These are phyloP conservation scores for Crucihimalaya himalaica DNA, from an alignment of 345 rosid genomes.

Conservation along the genomic window DNA sequence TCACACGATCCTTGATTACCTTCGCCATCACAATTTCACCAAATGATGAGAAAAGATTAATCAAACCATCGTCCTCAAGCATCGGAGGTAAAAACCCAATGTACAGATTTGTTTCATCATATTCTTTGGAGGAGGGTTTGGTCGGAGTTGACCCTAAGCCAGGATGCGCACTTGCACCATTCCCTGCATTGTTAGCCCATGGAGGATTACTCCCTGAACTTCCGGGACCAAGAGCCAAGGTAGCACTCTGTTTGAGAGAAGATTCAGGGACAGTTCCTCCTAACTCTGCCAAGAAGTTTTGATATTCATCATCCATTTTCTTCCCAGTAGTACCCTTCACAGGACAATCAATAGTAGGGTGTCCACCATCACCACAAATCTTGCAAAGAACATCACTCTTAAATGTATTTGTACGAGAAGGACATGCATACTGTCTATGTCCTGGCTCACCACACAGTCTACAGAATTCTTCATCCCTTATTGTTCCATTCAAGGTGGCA, in stretches of 20 bases:
- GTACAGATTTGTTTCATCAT: conserved; percentile 87
- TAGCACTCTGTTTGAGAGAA: conserved; percentile 63
- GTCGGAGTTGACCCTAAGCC: conserved; percentile 70
- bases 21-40: conserved; percentile 98
- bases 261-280: conserved; percentile 94
- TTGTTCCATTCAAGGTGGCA: conserved; percentile 95
- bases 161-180: conserved; percentile 67
- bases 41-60: conserved; percentile 74
- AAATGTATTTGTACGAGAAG: conserved; percentile 88
- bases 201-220: conserved; percentile 82
- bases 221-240: conserved; percentile 69
- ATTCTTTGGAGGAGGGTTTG: conserved; percentile 76
- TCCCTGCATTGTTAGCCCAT: conserved; percentile 72
- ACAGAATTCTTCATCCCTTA: conserved; percentile 96
- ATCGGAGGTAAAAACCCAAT: conserved; percentile 91
- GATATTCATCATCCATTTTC: conserved; percentile 99
- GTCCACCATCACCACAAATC: conserved; percentile 99
- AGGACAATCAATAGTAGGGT: conserved; percentile 97
- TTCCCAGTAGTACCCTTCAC: conserved; percentile 90
- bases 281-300: conserved; percentile 90
- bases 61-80: conserved; percentile 88
- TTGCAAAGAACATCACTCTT: conserved; percentile 97
- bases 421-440: conserved; percentile 86
- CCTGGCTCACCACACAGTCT: conserved; percentile 95
- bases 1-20: conserved; percentile 82